phyloP scores from a whole-genome alignment of 768 basidiomycete genomes.

The Xerocomellus intermedius region DNA sequence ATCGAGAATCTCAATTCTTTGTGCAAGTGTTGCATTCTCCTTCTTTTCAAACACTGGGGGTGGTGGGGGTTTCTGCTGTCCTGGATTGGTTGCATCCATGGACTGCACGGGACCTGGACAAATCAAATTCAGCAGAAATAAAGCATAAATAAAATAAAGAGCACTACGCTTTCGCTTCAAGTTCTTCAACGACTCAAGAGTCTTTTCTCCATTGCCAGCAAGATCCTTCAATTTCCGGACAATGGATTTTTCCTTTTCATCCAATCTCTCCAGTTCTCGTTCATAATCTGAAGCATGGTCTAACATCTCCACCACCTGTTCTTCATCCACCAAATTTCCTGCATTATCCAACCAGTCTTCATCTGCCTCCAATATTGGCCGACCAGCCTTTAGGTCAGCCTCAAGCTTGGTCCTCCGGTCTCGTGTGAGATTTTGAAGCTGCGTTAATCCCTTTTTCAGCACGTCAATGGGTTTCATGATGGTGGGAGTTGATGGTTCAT shows the following conservation, averaged over 20 bases:
- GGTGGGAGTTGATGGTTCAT: neutral
- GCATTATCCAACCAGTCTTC: neutral
- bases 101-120: too few relatives aligned
- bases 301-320: neutral
- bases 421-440: neutral
- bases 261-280: neutral
- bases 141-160: too few relatives aligned
- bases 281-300: neutral
- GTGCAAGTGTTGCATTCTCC: too few relatives aligned
- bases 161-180: too few relatives aligned
- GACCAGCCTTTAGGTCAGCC: neutral
- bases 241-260: neutral
- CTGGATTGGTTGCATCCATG: too few relatives aligned
- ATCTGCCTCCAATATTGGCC: neutral
- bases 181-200: too few relatives aligned
- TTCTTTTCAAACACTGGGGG: too few relatives aligned
- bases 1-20: too few relatives aligned
- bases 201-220: too few relatives aligned
- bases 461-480: neutral
- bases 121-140: too few relatives aligned
- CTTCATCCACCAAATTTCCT: neutral
- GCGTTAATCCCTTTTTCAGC: neutral
- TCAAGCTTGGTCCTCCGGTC: neutral
- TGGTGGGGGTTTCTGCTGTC: too few relatives aligned
- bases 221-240: neutral